Conservation (phyloP, 768 basidiomycete genomes). For the Symmetrospora coprosmae region DNA sequence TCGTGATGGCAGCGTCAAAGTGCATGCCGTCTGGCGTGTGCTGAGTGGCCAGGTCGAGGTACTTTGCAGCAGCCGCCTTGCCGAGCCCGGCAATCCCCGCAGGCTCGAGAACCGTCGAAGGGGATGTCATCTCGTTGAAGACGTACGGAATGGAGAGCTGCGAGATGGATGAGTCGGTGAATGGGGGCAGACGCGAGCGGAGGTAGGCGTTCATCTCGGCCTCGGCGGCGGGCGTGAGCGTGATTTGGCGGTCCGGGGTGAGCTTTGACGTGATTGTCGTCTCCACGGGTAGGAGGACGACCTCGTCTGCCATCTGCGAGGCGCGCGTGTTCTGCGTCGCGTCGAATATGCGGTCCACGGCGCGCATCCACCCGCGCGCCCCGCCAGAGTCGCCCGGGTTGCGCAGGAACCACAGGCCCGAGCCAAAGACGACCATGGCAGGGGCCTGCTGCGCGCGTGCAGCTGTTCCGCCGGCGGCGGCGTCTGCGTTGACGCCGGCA, state of each 20-base stretch:
- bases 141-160: constrained; percentile 55
- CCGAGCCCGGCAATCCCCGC: too few relatives aligned
- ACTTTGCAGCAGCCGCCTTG: too few relatives aligned
- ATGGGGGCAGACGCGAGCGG: constrained; percentile 46
- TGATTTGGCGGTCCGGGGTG: constrained; percentile 48
- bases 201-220: constrained; percentile 84
- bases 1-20: constrained; percentile 51
- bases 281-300: constrained; percentile 66
- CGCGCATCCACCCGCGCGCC: constrained; percentile 64
- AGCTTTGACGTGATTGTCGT: constrained; percentile 55
- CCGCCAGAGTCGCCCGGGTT: constrained; percentile 49
- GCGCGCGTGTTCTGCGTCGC: constrained; percentile 31
- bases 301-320: constrained; percentile 49
- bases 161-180: constrained; percentile 18
- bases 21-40: constrained; percentile 77
- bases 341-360: constrained; percentile 53
- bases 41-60: constrained; percentile 44
- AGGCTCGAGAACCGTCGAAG: too few relatives aligned
- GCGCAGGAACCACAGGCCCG: constrained; percentile 78
- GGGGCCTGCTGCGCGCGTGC: constrained; percentile 39
- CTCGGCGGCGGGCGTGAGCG: constrained; percentile 63
- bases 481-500: too few relatives aligned
- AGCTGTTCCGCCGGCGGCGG: too few relatives aligned
- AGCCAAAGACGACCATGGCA: constrained; percentile 63
- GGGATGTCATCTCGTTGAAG: constrained; percentile 54